A percentile compares a stretch with the other conserved stretches of the same genome.
These are phyloP conservation scores for Pugionium dolabratum DNA, from an alignment of 345 rosid species.

Conservation along the genomic window DNA sequence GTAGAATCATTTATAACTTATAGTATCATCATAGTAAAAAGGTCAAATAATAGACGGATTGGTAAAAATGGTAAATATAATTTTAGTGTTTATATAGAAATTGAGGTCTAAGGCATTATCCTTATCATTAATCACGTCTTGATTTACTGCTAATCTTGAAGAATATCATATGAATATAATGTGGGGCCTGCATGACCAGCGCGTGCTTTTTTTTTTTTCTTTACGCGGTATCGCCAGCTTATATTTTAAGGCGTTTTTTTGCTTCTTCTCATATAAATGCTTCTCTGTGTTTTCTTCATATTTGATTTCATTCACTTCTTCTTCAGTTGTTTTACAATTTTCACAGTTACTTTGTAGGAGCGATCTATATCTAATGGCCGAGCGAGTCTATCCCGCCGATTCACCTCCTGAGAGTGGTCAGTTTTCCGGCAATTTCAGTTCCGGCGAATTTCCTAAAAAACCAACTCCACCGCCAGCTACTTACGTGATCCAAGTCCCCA, in stretches of 20 bases:
- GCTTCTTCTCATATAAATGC: slow-evolving; percentile 7
- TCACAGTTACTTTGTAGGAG: neutral
- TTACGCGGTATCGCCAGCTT: slow-evolving; percentile 26
- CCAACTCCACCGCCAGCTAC: slow-evolving; percentile 59
- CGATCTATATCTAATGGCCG: slow-evolving; percentile 37
- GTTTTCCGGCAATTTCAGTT: slow-evolving; percentile 43
- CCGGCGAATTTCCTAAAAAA: slow-evolving; percentile 44
- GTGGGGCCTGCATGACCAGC: slow-evolving; percentile 19
- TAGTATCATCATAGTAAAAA: no score
- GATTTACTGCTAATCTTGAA: slow-evolving; percentile 8
- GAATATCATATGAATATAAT: no score
- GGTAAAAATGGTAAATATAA: no score
- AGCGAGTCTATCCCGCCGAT: slow-evolving; percentile 40
- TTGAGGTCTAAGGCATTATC: neutral
- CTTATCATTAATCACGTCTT: slow-evolving; percentile 22
- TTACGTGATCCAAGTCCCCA: slow-evolving; percentile 82
- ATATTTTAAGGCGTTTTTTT: neutral
- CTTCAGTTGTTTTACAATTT: neutral
- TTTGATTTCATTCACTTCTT: neutral
- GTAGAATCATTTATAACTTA: no score
- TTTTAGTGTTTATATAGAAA: neutral
- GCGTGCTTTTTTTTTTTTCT: slow-evolving; percentile 5
- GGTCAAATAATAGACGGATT: no score
- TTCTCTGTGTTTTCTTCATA: slow-evolving; percentile 5
- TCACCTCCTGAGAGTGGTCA: slow-evolving; percentile 40